A percentile compares a stretch with the other conserved stretches of the same genome.
These are phyloP conservation scores for Protomyces macrosporus DNA, from an alignment of 1,139 yeast species.

Conservation along the genomic window DNA sequence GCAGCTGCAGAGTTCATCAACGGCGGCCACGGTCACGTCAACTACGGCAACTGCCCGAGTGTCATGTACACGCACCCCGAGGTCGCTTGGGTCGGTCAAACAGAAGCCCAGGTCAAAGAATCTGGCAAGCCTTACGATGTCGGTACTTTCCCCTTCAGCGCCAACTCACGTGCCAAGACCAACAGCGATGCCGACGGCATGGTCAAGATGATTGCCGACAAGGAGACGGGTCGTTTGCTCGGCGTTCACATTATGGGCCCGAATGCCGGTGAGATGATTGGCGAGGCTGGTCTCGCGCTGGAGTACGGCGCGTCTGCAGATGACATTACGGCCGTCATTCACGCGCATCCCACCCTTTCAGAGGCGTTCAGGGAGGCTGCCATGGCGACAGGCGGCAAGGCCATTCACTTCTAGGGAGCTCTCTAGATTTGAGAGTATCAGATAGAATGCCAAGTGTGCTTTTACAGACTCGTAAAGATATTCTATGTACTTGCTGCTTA, in stretches of 20 bases:
- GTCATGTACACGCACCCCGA: conserved; percentile 99
- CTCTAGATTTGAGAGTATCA: no score
- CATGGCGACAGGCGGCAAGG: conserved; percentile 82
- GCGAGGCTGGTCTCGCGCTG: conserved; percentile 94
- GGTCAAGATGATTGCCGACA: conserved; percentile 91
- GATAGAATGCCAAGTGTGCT: no score
- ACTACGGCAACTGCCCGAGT: conserved; percentile 94
- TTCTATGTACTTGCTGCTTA: no score
- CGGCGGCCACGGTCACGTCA: conserved; percentile 94
- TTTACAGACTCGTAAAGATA: no score
- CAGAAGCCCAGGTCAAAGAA: conserved; percentile 90
- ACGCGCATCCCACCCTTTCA: conserved; percentile 96
- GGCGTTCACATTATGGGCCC: conserved; percentile 98
- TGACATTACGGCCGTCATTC: conserved; percentile 95
- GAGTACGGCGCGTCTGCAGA: conserved; percentile 99
- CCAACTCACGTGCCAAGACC: conserved; percentile 99
- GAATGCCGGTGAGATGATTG: conserved; percentile 99
- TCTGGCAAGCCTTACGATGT: conserved; percentile 87
- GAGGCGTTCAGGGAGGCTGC: conserved; percentile 99
- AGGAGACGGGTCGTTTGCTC: conserved; percentile 91
- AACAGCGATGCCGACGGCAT: conserved; percentile 95
- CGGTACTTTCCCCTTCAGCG: conserved; percentile 97
- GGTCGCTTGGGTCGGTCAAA: conserved; percentile 98
- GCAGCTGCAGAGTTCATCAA: conserved; percentile 96
- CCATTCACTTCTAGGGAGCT: conserved; percentile 62